Base-by-base conservation (phyloP, 371 early-diverging fungal genomes). In the Fennellomyces sp. region DNA sequence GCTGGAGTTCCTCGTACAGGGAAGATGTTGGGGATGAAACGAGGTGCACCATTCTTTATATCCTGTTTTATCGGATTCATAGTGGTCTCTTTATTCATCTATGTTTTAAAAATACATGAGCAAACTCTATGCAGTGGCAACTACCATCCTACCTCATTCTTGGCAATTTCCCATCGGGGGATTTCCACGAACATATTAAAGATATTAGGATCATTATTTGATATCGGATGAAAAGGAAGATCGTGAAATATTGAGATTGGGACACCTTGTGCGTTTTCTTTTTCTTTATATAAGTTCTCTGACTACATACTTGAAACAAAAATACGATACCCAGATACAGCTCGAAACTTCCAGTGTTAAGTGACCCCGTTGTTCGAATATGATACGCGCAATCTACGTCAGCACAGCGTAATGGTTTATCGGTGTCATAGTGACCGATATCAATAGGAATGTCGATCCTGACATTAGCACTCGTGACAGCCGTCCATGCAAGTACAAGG, bases 1-100 rank as follows among this genome's bases (percentile, higher is more conserved):
- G 98, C 99, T 71, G 96, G 93, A 83, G 99, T 99, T 39, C 99
- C 99, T 69, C 96, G 94, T 87, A 94, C 94, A 11, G 99, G 99
- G 88, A 98, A 99, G 71, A 97, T 89, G 85, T 99, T 99, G 64
- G 94, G 87, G 47, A 99, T 97, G 78, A 90, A 99, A 58, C 99
- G 88, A 56, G 97, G 90, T 76, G 96, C 95, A 66, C 95, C 97
- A 79, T 99, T 99, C 82, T 99, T 99, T 54, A 89, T 77, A 78
- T 99, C 99, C 79, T 99, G 99, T 79, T 93, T 96, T 65, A 99
- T 97, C 35, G 99, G 99, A 88, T 99, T 99, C 77, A 97, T 88
- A 52, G 80, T 4, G 12, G 29, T 26, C 19, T 58, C 59, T 50
- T 50, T 48, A 21, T 27, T 36, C 3, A 31, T 58, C 59, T 58